Percentiles rank a stretch among this genome's conserved stretches.
phyloP scores from a whole-genome alignment of 306 rosid genomes.

The Senna siamea region DNA sequence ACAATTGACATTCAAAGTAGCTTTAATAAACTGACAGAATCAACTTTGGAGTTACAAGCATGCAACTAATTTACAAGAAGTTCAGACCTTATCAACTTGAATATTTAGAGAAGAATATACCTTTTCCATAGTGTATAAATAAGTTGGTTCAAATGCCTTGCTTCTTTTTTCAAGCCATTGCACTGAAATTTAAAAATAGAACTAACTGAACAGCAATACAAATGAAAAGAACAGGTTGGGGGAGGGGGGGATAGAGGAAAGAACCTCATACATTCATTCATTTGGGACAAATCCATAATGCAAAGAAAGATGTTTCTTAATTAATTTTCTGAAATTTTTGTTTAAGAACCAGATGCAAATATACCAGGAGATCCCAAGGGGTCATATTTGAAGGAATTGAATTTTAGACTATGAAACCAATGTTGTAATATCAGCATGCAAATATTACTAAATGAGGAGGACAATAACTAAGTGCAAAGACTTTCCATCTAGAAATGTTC shows the following conservation, averaged over 20 bases:
- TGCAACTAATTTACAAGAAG: not conserved
- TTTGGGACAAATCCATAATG: constrained; percentile 8
- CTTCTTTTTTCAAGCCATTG: constrained; percentile 83
- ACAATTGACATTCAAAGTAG: constrained; percentile 26
- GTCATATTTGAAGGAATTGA: constrained; percentile 25
- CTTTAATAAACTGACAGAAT: constrained; percentile 34
- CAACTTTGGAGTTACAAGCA: constrained; percentile 23
- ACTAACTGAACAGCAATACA: constrained; percentile 33
- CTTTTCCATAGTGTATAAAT: constrained; percentile 95
- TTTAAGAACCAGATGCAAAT: constrained; percentile 4
- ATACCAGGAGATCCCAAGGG: constrained; percentile 13
- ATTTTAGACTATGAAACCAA: constrained; percentile 11
- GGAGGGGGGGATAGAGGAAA: not conserved
- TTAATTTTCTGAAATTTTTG: not conserved
- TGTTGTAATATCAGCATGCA: constrained; percentile 15
- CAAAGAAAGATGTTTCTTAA: constrained; percentile 10
- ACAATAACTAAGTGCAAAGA: constrained; percentile 15
- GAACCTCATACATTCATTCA: constrained; percentile 1
- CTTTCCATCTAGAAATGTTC: not conserved
- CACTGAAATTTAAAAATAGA: constrained; percentile 62
- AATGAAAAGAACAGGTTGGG: constrained; percentile 5
- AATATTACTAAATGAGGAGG: constrained; percentile 20
- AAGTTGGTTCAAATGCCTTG: constrained; percentile 87
- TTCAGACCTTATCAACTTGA: constrained; percentile 11
- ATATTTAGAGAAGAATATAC: constrained; percentile 40